Base-by-base conservation (phyloP, 192 early-diverging fungal species). In the Umbelopsis vinacea region DNA sequence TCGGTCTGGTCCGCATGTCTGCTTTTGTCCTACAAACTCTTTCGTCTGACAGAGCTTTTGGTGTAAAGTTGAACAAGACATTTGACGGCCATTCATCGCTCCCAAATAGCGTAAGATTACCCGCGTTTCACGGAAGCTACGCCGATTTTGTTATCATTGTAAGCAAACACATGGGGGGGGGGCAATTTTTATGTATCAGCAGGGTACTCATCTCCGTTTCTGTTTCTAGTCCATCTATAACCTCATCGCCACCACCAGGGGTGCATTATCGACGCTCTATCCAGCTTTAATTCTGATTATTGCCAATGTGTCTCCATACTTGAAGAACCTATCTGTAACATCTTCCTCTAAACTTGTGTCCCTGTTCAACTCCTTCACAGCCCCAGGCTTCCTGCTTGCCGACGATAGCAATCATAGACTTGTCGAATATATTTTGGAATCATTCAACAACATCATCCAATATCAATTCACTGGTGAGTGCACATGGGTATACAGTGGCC, bases 141-240 rank as follows among this genome's bases (percentile, higher is more conserved):
- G 94, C 86, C 0, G 96, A 97, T 71, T 94, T 91, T 82, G 82
- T 96, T 69, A 89, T 96, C 71, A 83, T 91, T 75, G 90, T 90
- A 77, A 78, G 84, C 79, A 12, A 11, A 43, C 11, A 43, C 40
- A 43, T 11, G 2, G 11, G 40, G 6, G 6, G 40, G 6, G n/a
- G n/a, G n/a, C n/a, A n/a, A 43, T 7, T 43, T 43, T 1, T 43
- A 43, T 43, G 40, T 43, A 12, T 4, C 6, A 11, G 8, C 40
- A 12, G 40, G 11, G 11, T 12, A 12, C 40, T 29, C 29, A 29
- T 3, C 29, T 29, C 40, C 6, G 6, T 43, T 1, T 7, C 40
- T 11, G 37, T 54, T 23, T 40, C 17, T 83, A 93, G 90, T 89
- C 91, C 23, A 88, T 93, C 22, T 90, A 91, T 68, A 88, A 84